phyloP scores from a whole-genome alignment of 257 asterid genomes.

The Agastache rugosa region DNA sequence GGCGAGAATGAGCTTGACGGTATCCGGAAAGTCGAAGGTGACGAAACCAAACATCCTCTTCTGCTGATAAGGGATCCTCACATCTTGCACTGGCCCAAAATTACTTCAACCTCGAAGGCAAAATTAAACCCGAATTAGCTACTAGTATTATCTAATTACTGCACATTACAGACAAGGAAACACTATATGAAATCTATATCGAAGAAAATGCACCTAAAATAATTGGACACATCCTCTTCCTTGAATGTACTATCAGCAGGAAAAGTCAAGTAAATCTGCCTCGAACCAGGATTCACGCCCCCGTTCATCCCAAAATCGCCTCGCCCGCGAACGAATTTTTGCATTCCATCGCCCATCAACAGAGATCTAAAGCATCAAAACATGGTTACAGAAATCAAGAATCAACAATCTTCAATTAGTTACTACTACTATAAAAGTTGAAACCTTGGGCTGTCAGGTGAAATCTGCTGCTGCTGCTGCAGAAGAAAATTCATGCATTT shows the following conservation, averaged over 20 bases:
- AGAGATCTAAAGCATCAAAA: conserved; percentile 36
- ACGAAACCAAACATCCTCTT: conserved; percentile 81
- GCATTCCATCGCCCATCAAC: conserved; percentile 57
- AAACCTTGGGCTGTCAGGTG: conserved; percentile 54
- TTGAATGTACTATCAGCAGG: conserved; percentile 75
- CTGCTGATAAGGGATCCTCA: conserved; percentile 78
- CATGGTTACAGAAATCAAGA: neutral
- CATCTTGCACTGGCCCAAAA: conserved; percentile 79
- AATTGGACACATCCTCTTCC: conserved; percentile 74
- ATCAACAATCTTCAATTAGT: neutral
- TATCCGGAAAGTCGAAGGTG: conserved; percentile 68
- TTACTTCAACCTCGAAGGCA: conserved; percentile 39
- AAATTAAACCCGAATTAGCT: neutral
- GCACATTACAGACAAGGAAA: neutral
- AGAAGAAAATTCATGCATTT: conserved; percentile 61
- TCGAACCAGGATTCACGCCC: conserved; percentile 60
- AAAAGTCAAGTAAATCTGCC: conserved; percentile 77
- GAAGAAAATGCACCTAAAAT: conserved; percentile 57
- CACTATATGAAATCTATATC: too few relatives aligned
- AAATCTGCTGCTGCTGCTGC: conserved; percentile 51
- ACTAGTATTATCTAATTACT: too few relatives aligned
- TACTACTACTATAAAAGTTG: neutral
- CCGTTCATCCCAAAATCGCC: conserved; percentile 56
- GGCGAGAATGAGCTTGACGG: conserved; percentile 73
- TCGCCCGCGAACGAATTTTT: conserved; percentile 46